phyloP scores from a whole-genome alignment of 257 asterid species.

The Solanum bulbocastanum region DNA sequence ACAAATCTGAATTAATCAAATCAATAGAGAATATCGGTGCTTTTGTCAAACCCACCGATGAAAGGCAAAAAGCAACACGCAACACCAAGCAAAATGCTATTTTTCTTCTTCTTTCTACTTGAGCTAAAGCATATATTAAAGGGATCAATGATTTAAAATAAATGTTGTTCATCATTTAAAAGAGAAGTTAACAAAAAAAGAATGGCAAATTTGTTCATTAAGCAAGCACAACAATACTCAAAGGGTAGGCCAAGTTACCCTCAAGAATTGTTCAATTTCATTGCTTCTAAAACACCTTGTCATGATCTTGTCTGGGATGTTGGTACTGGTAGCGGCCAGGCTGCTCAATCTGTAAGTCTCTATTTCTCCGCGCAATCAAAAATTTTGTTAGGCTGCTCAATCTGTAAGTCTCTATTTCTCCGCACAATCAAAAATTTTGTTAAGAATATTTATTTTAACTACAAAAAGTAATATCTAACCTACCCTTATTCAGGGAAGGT shows the following conservation, averaged over 20 bases:
- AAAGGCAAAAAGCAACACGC: not conserved
- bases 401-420: not conserved
- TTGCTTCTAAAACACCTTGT: not conserved
- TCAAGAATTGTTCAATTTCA: not conserved
- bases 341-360: not conserved
- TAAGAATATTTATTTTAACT: not conserved
- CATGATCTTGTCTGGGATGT: conserved; percentile 3
- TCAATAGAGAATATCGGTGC: fast-evolving
- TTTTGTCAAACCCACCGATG: not conserved
- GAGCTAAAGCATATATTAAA: not conserved
- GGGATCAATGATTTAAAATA: not conserved
- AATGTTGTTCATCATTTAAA: not conserved
- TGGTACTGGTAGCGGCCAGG: conserved; percentile 7
- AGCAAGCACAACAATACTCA: not conserved
- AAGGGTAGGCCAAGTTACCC: conserved; percentile 1
- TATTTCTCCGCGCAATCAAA: not conserved
- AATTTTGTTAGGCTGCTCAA: conserved; percentile 7
- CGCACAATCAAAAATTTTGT: not conserved
- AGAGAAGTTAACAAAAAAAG: not conserved
- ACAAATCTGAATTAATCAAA: too few species aligned
- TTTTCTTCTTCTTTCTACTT: not conserved
- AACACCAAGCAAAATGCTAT: not conserved
- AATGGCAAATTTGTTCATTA: not conserved
- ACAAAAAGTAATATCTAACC: not conserved
- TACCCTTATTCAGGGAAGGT: not conserved